Percentiles rank a stretch among this genome's conserved stretches.
Conservation (phyloP, 352 stramenopile species). For the Nothophytophthora sp. region DNA sequence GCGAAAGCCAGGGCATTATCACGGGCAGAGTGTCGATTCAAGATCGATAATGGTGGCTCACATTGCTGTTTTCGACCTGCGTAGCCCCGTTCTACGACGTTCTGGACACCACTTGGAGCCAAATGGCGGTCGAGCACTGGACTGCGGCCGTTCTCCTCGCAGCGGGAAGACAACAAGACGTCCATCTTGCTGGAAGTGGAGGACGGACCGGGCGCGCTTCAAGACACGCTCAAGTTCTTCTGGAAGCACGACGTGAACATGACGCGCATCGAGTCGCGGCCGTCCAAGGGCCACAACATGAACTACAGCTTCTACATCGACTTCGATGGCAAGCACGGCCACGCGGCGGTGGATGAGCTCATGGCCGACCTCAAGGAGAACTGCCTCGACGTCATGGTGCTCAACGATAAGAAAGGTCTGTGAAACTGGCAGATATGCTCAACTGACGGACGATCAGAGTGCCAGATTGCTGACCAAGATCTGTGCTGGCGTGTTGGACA, state of each 20-base stretch:
- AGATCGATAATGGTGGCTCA: no score
- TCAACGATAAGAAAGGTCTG: conserved; percentile 93
- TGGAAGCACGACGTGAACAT: conserved; percentile 98
- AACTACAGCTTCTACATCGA: conserved; percentile 95
- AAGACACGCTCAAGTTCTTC: conserved; percentile 96
- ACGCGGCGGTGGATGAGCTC: conserved; percentile 81
- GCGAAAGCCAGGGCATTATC: no score
- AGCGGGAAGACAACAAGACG: conserved; percentile 64
- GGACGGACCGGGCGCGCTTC: conserved; percentile 85
- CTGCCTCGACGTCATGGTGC: conserved; percentile 90
- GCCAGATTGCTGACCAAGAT: not conserved
- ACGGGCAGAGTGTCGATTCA: no score
- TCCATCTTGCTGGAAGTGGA: conserved; percentile 77
- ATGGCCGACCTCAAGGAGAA: conserved; percentile 86
- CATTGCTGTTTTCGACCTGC: not conserved
- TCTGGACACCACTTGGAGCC: not conserved
- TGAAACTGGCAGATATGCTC: no score
- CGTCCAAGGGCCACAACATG: conserved; percentile 78
- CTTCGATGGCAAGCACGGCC: conserved; percentile 87
- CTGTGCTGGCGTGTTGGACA: conserved; percentile 12
- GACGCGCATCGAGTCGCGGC: conserved; percentile 95
- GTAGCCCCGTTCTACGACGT: conserved; percentile 12
- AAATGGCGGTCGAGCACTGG: conserved; percentile 7
- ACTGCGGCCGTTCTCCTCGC: conserved; percentile 15
- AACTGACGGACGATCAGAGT: no score